A percentile compares a stretch with the other conserved stretches of the same genome.
These are phyloP conservation scores for Cyclotella sp. DNA, from an alignment of 108 stramenopile species.

Conservation along the genomic window DNA sequence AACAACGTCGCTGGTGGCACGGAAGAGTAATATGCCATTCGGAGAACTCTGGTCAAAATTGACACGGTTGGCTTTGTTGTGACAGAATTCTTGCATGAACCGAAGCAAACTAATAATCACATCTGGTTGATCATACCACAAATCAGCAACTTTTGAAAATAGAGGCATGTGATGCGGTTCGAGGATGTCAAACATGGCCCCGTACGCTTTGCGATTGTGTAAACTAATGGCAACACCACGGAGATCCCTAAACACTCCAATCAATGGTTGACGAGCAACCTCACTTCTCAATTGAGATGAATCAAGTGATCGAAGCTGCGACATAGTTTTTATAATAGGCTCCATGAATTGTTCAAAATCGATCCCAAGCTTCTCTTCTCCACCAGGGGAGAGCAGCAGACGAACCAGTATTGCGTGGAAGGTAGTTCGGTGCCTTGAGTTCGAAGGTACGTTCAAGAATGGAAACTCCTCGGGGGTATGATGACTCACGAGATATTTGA, in stretches of 20 bases:
- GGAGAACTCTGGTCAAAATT: constrained; percentile 97
- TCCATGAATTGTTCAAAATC: constrained; percentile 96
- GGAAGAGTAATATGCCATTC: constrained; percentile 98
- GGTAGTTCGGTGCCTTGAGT: constrained; percentile 91
- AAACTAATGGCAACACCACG: constrained; percentile 91
- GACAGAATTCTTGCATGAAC: constrained; percentile 95
- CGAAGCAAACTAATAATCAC: constrained; percentile 95
- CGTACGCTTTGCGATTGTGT: constrained; percentile 94
- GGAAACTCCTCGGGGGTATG: constrained; percentile 97
- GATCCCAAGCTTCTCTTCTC: constrained; percentile 86
- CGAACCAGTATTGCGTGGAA: constrained; percentile 94
- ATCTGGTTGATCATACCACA: constrained; percentile 94
- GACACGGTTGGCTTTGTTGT: constrained; percentile 97
- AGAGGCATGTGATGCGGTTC: constrained; percentile 91
- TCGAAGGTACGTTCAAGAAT: constrained; percentile 84
- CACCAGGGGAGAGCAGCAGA: constrained; percentile 87
- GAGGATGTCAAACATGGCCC: constrained; percentile 91
- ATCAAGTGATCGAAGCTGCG: constrained; percentile 70
- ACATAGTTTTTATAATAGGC: constrained; percentile 82
- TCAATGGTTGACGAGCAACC: constrained; percentile 75
- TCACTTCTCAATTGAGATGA: constrained; percentile 75
- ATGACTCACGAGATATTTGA: constrained; percentile 91
- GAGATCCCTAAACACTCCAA: constrained; percentile 95
- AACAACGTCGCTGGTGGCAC: constrained; percentile 91
- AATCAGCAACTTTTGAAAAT: constrained; percentile 87